Base-by-base conservation (phyloP, 164 flowering plant species). In the Cinnamomum chago region DNA sequence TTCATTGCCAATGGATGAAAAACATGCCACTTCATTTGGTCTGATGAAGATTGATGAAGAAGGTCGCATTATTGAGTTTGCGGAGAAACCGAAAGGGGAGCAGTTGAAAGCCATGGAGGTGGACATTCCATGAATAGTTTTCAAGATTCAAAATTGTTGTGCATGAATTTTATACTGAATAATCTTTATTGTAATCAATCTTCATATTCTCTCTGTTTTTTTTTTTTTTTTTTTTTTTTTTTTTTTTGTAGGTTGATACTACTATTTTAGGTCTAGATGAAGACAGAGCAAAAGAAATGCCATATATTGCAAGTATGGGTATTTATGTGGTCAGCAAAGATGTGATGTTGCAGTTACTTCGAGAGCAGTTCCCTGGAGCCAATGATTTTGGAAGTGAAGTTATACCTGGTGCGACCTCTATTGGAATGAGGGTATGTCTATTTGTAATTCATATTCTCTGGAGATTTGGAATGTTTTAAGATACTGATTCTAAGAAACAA, bases 351-450 rank as follows among this genome's bases (percentile, higher is more conserved):
- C 75, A 85, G 52, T 84, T 95, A 65, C 93, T 95, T 18, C 78
- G 90, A 24, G 90, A 95, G 5, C 83, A 88, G 79, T 93, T 93
- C 75, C 99, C 99, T 65, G 94, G 88, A 78, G 98, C 99, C 75
- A 95, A 93, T 85, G 99, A 95, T 78, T 93, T 95, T 83, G 99
- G 98, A 25, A 92, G 99, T 84, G 98, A 95, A 88, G 94, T 95
- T 62, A 95, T 95, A 79, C 98, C 99, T 17, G 98, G 98, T 62
- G 99, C 98, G 62, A 95, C 96, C 52, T 82, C 96, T 28, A 76
- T 89, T 58, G 98, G 99, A 50, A 69, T 92, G 92, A 90, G 97
- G 79, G 98, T 95, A 83, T 67, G 89, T 62, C 64, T 72, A 40
- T 3, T 51, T 74, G 27, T 47, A n/a, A 10, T 62, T 13, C 58